Conservation (phyloP, 179 eudicot genomes). For the Pouteria campechiana region DNA sequence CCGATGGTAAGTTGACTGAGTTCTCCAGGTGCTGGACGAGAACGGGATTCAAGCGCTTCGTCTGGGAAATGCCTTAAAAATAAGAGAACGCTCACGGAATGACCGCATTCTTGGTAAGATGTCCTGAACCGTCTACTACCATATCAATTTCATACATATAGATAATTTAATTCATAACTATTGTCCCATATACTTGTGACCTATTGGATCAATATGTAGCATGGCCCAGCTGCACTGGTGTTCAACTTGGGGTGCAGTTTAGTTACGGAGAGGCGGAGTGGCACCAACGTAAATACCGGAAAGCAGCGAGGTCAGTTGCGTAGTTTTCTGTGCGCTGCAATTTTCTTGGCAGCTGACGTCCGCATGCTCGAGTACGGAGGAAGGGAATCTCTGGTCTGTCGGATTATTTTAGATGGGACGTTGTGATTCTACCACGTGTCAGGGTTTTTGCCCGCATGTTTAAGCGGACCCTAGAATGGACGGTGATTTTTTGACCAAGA, state of each 20-base stretch:
- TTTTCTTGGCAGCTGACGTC: background rate
- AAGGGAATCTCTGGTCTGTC: background rate
- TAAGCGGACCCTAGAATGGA: background rate
- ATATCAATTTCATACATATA: background rate
- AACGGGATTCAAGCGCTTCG: too few species aligned
- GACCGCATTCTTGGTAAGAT: too few species aligned
- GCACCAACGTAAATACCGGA: too few species aligned
- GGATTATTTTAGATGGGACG: background rate
- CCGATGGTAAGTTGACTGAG: too few species aligned
- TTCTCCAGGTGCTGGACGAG: too few species aligned
- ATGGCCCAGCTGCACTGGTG: background rate
- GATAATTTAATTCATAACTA: background rate
- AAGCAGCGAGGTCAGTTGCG: too few species aligned
- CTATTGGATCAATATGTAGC: background rate
- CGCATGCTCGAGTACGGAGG: background rate
- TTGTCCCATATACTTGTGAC: background rate
- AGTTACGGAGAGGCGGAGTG: background rate
- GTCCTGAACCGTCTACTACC: too few species aligned
- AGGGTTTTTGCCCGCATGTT: slow-evolving; percentile 2
- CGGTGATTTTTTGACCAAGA: background rate
- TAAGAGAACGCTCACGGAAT: too few species aligned
- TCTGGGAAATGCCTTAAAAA: too few species aligned
- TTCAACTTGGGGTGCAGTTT: background rate
- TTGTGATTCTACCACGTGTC: slow-evolving; percentile 4
- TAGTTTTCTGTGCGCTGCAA: background rate